Conservation (phyloP, 441 rosid genomes). For the Erysimum cheiri region DNA sequence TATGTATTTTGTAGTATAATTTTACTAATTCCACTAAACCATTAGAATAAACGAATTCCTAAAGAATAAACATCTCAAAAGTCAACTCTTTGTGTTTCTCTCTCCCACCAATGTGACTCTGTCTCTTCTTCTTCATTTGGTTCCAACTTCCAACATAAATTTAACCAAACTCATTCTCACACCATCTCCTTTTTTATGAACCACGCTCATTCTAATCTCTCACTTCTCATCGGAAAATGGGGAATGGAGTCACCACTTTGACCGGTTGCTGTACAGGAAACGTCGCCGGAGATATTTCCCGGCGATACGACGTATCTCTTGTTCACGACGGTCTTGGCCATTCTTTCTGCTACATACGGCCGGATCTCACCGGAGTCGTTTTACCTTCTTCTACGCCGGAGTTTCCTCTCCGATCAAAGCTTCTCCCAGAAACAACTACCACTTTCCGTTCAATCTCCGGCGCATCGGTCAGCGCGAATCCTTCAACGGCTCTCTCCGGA, state of each 20-base stretch:
- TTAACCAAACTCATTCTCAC: slow-evolving; percentile 21
- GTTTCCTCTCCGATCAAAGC: slow-evolving; percentile 44
- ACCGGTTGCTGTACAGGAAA: slow-evolving; percentile 52
- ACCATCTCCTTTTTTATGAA: neutral
- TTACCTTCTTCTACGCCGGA: slow-evolving; percentile 40
- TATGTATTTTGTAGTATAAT: slow-evolving; percentile 4
- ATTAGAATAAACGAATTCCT: slow-evolving; percentile 34
- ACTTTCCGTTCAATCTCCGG: slow-evolving; percentile 72
- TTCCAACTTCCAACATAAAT: slow-evolving; percentile 35
- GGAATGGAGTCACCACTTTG: slow-evolving; percentile 44
- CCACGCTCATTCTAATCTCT: neutral
- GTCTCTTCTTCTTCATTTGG: slow-evolving; percentile 28
- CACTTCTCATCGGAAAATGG: slow-evolving; percentile 41
- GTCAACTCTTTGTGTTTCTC: slow-evolving; percentile 39
- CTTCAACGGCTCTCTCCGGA: slow-evolving; percentile 56
- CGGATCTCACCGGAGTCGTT: slow-evolving; percentile 29
- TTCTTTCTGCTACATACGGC: slow-evolving; percentile 65
- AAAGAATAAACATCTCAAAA: slow-evolving; percentile 40
- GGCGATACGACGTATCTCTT: slow-evolving; percentile 43
- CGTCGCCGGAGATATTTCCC: slow-evolving; percentile 47
- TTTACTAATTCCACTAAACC: slow-evolving; percentile 40
- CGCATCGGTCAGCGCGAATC: slow-evolving; percentile 76
- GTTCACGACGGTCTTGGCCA: slow-evolving; percentile 51
- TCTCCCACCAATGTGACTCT: slow-evolving; percentile 13
- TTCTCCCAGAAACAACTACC: slow-evolving; percentile 42